A percentile compares a stretch with the other conserved stretches of the same genome.
Conservation (phyloP, 2,329 filamentous ascomycete species). For the Colletotrichum sp. region DNA sequence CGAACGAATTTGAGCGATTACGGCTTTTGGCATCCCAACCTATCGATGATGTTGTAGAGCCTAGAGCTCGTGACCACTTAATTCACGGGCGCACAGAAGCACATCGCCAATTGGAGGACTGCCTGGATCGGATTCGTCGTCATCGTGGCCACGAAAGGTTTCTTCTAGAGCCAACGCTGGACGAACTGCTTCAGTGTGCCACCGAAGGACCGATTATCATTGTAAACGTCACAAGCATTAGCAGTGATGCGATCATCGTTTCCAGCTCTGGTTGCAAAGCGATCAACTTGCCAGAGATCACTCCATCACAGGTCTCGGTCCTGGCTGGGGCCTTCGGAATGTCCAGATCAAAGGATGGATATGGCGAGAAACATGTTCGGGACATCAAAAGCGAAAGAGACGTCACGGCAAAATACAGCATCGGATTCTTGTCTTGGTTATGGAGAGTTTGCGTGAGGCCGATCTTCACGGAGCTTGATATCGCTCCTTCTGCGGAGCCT, state of each 20-base stretch:
- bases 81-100: neutral
- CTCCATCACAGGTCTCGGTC: neutral
- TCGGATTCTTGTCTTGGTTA: neutral
- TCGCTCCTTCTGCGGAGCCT: neutral
- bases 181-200: neutral
- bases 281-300: neutral
- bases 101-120: neutral
- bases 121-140: neutral
- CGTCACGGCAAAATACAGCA: neutral
- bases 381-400: neutral
- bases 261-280: neutral
- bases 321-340: neutral
- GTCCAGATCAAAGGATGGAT: neutral
- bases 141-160: neutral
- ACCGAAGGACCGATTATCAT: neutral
- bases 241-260: neutral
- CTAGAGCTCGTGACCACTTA: neutral
- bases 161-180: neutral
- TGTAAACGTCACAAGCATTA: neutral
- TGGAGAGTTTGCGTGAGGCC: neutral
- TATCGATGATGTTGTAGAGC: neutral
- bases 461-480: neutral
- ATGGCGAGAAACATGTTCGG: neutral
- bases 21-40: neutral
- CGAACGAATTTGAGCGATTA: neutral